Evolutionary conservation across 2,329 filamentous ascomycete species (phyloP).

Genomic region (Arthrinium puccinioides): DNA sequence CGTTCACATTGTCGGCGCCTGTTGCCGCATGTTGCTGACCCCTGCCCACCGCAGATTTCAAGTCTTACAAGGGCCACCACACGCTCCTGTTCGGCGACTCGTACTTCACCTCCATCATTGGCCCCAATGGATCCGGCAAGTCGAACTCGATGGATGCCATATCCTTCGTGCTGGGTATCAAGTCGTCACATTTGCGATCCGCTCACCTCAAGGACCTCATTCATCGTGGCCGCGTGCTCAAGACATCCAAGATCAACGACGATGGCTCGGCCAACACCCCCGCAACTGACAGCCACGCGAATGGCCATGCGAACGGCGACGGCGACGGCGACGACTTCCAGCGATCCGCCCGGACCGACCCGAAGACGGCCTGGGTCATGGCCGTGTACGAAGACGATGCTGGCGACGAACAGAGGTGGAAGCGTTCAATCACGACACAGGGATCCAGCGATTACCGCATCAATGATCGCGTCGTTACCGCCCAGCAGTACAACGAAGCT

Average conservation of each 20-base stretch:
- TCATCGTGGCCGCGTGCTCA: slow-evolving; percentile 89
- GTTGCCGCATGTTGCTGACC: slow-evolving; percentile 6
- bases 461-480: slow-evolving; percentile 83
- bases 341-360: slow-evolving; percentile 64
- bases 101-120: slow-evolving; percentile 98
- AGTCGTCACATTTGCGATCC: slow-evolving; percentile 95
- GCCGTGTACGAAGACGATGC: slow-evolving; percentile 97
- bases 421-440: slow-evolving; percentile 81
- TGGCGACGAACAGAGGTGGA: slow-evolving; percentile 92
- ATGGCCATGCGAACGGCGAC: slow-evolving; percentile 54
- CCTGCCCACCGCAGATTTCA: slow-evolving; percentile 65
- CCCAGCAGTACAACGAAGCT: slow-evolving; percentile 87
- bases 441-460: slow-evolving; percentile 95
- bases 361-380: slow-evolving; percentile 97
- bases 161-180: slow-evolving; percentile 96
- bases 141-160: slow-evolving; percentile 99
- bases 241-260: slow-evolving; percentile 86
- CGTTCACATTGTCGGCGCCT: slow-evolving; percentile 22
- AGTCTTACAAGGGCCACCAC: slow-evolving; percentile 98
- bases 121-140: slow-evolving; percentile 98
- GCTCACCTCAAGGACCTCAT: slow-evolving; percentile 90
- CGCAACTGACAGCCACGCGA: slow-evolving; percentile 51
- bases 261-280: slow-evolving; percentile 66
- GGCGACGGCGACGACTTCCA: slow-evolving; percentile 46
- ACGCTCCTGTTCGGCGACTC: slow-evolving; percentile 91